Evolutionary conservation across 495 filamentous ascomycete species (phyloP), one percentile per base, ranked within the genome.

Genomic region (Staphylotrichum longicolle): DNA sequence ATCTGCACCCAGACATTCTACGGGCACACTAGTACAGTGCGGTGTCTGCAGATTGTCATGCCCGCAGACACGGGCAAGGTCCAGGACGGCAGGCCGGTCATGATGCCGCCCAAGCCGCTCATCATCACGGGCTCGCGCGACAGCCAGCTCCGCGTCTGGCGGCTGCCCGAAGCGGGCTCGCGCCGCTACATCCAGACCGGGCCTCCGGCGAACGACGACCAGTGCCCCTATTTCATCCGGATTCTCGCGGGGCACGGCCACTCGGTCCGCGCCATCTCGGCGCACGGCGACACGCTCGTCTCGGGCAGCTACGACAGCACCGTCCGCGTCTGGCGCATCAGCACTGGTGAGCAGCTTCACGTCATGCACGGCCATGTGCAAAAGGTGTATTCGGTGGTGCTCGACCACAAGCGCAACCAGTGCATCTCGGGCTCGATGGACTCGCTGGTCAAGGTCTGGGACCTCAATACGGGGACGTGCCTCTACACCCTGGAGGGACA

Each of bases 341-440:
- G 93, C 30, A 97, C 91, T 0, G 94, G 94, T 49, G 91, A 97
- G 67, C 85, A 86, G n/a, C 64, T 94, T 8, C 89, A 96, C 65
- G 86, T 90, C n/a, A 78, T 99, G 7, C 83, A 87, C 59, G 95
- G 94, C 3, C 94, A 99, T 70, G 82, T 83, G 5, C 86, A 93
- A 71, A 99, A 99, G 72, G 94, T 99, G 3, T 99, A 99, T 64
- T 97, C 93, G 62, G 94, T 99, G 30, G 95, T 99, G 27, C 77
- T 98, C 42, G 94, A 99, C 70, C 88, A 90, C 63, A 87, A 90
- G 67, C 87, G 94, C 57, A 96, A 93, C 63, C 88, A 91, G 47
- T 99, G 94, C 75, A 98, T 99, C 70, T 96, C 91, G 68, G 94
- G 94, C 44, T 96, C 92, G 11, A 99, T 99, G 94, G 94, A 99